Base-by-base conservation (phyloP, 1,139 yeast species). In the Suhomyces yuchorum region DNA sequence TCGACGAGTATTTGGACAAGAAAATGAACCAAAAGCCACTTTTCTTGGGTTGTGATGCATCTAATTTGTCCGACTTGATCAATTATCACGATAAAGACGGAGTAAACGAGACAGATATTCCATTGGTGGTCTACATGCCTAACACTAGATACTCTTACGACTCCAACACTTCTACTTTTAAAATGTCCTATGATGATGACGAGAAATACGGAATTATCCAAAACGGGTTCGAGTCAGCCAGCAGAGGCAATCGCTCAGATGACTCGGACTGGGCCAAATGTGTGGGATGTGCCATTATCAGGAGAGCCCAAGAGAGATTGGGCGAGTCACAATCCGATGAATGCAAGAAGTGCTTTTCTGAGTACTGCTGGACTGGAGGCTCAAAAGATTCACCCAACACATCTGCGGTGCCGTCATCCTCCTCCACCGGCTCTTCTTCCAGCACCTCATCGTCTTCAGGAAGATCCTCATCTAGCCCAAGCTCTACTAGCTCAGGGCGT, bases 241-340 rank as follows among this genome's bases (percentile, higher is more conserved):
- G 75, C 4, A 57, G 74, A 47, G 59, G 58, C 19, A 75, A 75
- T 52, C 53, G 65, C 5, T 63, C 78, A 3, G 67, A 65, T 40
- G 77, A 74, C 51, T 49, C 57, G 9, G 56, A 67, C 18, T 75
- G 78, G 78, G 65, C 70, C 6, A 67, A 67, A 1, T 75, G 80
- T 59, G 75, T 75, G 14, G 79, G 77, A 3, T 75, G 80, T 62
- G 80, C 80, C 4, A 66, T 75, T 20, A 72, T 75, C 36, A 62
- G 78, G 54, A 60, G 80, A 54, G 65, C 68, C 6, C 77, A 75
- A 54, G 78, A 75, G 55, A 58, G 79, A 49, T 59, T 65, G 43
- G 68, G 68, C 2, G 47, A 65, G 34, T 65, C 67, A 32, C 78
- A 72, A 52, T 63, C 73, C 1, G 73, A 68, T 30, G 74, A 73